phyloP scores from a whole-genome alignment of 2,329 filamentous ascomycete genomes.

The Xylaria digitata region DNA sequence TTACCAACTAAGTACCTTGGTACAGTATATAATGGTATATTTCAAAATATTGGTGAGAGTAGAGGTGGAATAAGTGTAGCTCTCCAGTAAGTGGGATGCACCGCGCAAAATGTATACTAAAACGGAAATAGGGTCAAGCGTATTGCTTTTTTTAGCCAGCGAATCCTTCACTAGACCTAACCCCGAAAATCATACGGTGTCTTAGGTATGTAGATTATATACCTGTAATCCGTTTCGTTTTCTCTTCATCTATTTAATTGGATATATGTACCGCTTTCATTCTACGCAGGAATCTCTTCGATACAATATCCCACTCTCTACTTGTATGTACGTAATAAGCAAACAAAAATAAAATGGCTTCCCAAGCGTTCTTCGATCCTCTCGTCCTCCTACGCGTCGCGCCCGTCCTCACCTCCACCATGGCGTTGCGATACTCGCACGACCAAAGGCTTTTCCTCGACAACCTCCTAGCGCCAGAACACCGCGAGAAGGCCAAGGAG shows the following conservation, averaged over 20 bases:
- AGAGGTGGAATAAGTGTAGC: no score
- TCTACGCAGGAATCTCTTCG: not conserved
- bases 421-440: constrained; percentile 58
- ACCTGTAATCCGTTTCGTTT: not conserved
- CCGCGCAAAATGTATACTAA: not conserved
- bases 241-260: not conserved
- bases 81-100: not conserved
- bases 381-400: constrained; percentile 55
- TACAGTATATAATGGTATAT: no score
- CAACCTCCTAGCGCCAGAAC: constrained; percentile 50
- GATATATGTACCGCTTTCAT: not conserved
- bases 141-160: not conserved
- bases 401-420: constrained; percentile 60
- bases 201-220: not conserved
- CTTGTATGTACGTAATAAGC: not conserved
- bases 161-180: not conserved
- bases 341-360: constrained; percentile 51
- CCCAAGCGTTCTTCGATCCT: constrained; percentile 53
- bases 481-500: constrained; percentile 49
- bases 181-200: not conserved
- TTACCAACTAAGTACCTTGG: no score
- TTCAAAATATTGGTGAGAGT: no score
- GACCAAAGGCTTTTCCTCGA: constrained; percentile 59
- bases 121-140: not conserved
- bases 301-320: not conserved